phyloP scores from a whole-genome alignment of 805 yeast species.

The Candida rishiriensis region DNA sequence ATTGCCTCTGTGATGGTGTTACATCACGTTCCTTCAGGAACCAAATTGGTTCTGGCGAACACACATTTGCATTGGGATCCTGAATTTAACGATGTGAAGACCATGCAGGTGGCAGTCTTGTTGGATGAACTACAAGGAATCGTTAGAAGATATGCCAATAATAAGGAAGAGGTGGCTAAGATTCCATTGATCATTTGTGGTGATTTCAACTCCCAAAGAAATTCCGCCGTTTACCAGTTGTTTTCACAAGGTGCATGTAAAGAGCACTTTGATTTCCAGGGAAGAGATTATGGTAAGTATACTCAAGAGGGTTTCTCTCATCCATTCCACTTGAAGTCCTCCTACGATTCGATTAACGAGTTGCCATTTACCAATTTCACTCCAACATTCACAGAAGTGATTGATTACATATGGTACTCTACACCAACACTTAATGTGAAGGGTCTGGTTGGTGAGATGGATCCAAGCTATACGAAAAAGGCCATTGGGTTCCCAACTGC shows the following conservation, averaged over 20 bases:
- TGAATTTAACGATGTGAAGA: conserved; percentile 88
- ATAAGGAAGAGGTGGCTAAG: conserved; percentile 32
- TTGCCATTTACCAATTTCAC: conserved; percentile 92
- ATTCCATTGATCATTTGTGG: conserved; percentile 87
- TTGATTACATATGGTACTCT: conserved; percentile 95
- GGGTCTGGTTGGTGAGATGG: conserved; percentile 83
- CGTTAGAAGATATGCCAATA: conserved; percentile 39
- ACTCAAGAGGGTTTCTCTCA: conserved; percentile 88
- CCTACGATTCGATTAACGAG: conserved; percentile 82
- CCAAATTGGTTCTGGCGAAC: conserved; percentile 69
- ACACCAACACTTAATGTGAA: conserved; percentile 75
- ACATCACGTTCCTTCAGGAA: conserved; percentile 69
- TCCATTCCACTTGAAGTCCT: conserved; percentile 74
- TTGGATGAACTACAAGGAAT: conserved; percentile 79
- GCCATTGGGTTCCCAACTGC: conserved; percentile 92
- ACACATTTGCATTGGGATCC: conserved; percentile 99
- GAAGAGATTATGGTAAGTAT: conserved; percentile 85
- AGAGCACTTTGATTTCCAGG: conserved; percentile 75
- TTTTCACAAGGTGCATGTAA: conserved; percentile 77
- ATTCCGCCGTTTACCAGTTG: conserved; percentile 90
- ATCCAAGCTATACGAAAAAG: conserved; percentile 66
- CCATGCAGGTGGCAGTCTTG: conserved; percentile 90
- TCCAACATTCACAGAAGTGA: conserved; percentile 87
- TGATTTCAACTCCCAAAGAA: conserved; percentile 84
- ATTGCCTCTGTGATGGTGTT: conserved; percentile 76